A percentile compares a stretch with the other conserved stretches of the same genome.
phyloP scores from a whole-genome alignment of 1,284 basidiomycete species.

The Irpex sp. region DNA sequence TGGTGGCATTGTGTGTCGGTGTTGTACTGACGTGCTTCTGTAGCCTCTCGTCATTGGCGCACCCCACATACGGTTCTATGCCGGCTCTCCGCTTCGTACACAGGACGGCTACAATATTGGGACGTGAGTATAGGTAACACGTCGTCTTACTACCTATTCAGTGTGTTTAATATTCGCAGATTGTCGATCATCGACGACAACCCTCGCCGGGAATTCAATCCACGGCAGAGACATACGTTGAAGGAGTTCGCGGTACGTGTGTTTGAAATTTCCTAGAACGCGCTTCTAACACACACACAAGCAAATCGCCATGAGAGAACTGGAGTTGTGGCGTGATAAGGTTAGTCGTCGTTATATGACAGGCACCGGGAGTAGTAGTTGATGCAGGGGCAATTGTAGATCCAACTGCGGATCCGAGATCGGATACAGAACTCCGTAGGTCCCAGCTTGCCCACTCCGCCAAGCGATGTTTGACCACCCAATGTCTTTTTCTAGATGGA shows the following conservation, averaged over 20 bases:
- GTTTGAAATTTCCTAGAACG: neutral
- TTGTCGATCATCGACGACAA: constrained; percentile 85
- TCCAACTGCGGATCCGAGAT: constrained; percentile 87
- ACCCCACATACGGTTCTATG: constrained; percentile 84
- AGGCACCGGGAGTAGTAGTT: constrained; percentile 4
- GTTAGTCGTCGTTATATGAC: constrained; percentile 32
- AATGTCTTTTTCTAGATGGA: constrained; percentile 64
- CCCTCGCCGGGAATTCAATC: constrained; percentile 82
- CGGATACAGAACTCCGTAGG: constrained; percentile 84
- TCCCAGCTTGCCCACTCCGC: constrained; percentile 4
- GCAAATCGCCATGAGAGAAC: constrained; percentile 92
- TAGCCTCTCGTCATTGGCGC: constrained; percentile 73
- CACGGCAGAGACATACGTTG: constrained; percentile 85
- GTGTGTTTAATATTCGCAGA: constrained; percentile 30
- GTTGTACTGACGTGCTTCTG: neutral
- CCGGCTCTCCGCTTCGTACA: constrained; percentile 86
- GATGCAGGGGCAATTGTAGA: constrained; percentile 37
- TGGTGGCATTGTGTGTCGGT: constrained; percentile 5
- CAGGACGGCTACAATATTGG: constrained; percentile 90
- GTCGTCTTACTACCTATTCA: neutral
- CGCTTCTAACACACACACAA: constrained; percentile 20
- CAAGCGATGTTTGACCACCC: neutral
- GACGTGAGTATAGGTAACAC: constrained; percentile 40
- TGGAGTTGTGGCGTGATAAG: constrained; percentile 94
- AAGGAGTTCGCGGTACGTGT: constrained; percentile 83